phyloP scores from a whole-genome alignment of 371 early-diverging fungal species.

The Fennellomyces sp. region DNA sequence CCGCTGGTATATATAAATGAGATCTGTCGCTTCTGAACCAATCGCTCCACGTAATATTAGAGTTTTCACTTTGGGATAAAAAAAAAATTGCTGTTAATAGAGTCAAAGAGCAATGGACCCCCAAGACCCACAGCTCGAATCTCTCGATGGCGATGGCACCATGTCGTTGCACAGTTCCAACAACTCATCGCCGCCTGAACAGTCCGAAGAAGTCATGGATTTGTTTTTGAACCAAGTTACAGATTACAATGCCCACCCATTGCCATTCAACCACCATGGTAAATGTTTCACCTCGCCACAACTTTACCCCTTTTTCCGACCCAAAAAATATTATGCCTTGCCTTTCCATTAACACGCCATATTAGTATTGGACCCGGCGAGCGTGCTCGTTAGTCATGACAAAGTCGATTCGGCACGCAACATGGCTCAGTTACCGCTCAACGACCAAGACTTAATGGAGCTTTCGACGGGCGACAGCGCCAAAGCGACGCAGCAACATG shows the following conservation, averaged over 20 bases:
- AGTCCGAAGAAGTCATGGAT: conserved; percentile 40
- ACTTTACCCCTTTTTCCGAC: too few relatives aligned
- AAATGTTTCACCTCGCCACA: too few relatives aligned
- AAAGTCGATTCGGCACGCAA: not conserved
- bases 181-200: conserved; percentile 1
- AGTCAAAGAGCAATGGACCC: conserved; percentile 3
- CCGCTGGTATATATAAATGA: not conserved
- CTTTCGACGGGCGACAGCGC: not conserved
- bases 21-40: not conserved
- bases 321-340: conserved; percentile 12
- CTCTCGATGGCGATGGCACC: conserved; percentile 7
- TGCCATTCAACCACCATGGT: too few relatives aligned
- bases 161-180: conserved; percentile 1
- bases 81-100: too few relatives aligned
- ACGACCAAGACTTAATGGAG: conserved; percentile 1
- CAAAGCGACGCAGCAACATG: conserved; percentile 1
- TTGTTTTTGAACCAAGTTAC: conserved; percentile 40
- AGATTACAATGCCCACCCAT: conserved; percentile 26
- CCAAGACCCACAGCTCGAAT: conserved; percentile 9
- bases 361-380: not conserved
- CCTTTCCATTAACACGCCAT: not conserved
- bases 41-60: not conserved
- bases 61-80: not conserved
- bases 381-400: not conserved
- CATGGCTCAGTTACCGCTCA: not conserved